Base-by-base conservation (phyloP, 495 filamentous ascomycete genomes). In the Podospora pseudocomata region DNA sequence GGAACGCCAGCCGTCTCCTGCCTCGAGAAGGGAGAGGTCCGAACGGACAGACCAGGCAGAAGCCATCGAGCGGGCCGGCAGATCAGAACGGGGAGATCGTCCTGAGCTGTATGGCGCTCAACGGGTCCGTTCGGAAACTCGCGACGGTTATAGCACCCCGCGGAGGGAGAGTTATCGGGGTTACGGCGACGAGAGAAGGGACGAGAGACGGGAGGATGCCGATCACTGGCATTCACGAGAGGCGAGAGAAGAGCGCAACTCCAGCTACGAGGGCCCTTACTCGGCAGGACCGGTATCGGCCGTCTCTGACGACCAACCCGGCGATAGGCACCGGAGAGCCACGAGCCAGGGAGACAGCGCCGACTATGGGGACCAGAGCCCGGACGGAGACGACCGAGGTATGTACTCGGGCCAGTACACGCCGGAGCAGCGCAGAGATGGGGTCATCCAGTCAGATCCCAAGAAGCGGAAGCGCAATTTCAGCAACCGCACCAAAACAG, bases 401-500 rank as follows among this genome's bases (percentile, higher is more conserved):
- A 65, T 74, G 32, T 82, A 83, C 60, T 77, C 78, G 4, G 78
- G 73, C 44, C 77, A 76, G 34, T 85, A 86, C 65, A 79, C 76
- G 4, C 70, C 79, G 16, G 84, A 84, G 63, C 80, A 82, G 63
- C 77, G 82, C 70, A 78, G 80, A 69, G 81, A 85, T 59, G 75
- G 81, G 28, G 71, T 84, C 20, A 77, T 87, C 20, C 88, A 93
- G 78, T 86, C 89, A 13, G 90, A 91, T 68, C 88, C 89, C 9
- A 93, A 92, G 75, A 87, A 88, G 75, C 83, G 92, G 71, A 96
- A 96, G 75, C 87, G 92, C 27, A 86, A 96, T 73, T 99, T 98
- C 75, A 96, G 92, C 78, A 97, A 97, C 77, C 87, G 95, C 65
- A 98, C 95, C 19, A 98, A 98, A 81, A 97, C 95, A 39, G 95